phyloP scores from a whole-genome alignment of 2,329 filamentous ascomycete genomes.

The Fusarium cicatricum region DNA sequence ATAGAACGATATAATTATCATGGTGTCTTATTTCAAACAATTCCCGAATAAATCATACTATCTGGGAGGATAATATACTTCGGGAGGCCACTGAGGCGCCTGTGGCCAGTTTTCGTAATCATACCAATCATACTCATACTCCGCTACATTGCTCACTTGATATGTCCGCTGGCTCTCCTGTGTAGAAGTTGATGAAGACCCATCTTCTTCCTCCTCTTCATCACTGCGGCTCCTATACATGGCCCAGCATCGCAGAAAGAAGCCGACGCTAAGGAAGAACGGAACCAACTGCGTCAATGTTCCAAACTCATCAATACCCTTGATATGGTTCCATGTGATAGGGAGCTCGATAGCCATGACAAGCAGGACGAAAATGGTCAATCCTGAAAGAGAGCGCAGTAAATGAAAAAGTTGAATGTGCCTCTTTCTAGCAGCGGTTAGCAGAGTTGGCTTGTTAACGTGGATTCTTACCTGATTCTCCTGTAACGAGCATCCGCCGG shows the following conservation, averaged over 20 bases:
- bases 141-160: neutral
- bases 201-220: neutral
- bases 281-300: constrained; percentile 45
- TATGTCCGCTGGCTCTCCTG: neutral
- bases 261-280: constrained; percentile 43
- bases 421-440: constrained; percentile 19
- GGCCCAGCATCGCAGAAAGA: constrained; percentile 40
- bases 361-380: constrained; percentile 42
- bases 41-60: neutral
- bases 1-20: neutral
- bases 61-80: constrained; percentile 17
- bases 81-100: constrained; percentile 21
- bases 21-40: neutral
- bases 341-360: constrained; percentile 46
- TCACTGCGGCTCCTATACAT: constrained; percentile 22
- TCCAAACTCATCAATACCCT: constrained; percentile 35
- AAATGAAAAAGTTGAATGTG: constrained; percentile 36
- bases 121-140: constrained; percentile 1
- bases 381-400: constrained; percentile 26
- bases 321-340: constrained; percentile 46
- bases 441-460: neutral
- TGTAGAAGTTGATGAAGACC: neutral
- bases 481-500: constrained; percentile 25
- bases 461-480: constrained; percentile 31
- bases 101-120: neutral